These are phyloP conservation scores for Arthromyces matolae DNA, from an alignment of 768 basidiomycete species.

Conservation along the genomic window DNA sequence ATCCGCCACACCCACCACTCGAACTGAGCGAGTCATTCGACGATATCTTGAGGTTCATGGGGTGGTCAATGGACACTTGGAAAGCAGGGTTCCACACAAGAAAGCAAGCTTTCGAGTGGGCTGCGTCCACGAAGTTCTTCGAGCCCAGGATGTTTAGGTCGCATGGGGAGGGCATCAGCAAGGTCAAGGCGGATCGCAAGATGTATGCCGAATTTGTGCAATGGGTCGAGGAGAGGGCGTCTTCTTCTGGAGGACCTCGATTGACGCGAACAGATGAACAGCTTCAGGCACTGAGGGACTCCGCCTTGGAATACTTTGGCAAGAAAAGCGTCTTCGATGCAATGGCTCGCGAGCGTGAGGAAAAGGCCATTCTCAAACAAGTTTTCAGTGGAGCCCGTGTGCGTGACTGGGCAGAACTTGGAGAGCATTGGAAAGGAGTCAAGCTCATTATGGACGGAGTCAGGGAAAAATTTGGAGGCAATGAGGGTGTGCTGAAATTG, in stretches of 20 bases:
- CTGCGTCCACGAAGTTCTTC: constrained; percentile 50
- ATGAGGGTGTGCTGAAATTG: constrained; percentile 38
- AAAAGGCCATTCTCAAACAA: constrained; percentile 34
- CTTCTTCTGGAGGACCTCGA: constrained; percentile 8
- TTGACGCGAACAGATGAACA: constrained; percentile 9
- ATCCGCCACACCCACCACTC: constrained; percentile 43
- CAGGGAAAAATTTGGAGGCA: constrained; percentile 44
- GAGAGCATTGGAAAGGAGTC: constrained; percentile 40
- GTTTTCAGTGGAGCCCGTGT: constrained; percentile 50
- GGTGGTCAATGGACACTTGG: constrained; percentile 52
- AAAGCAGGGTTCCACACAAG: constrained; percentile 51
- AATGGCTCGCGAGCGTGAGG: constrained; percentile 24
- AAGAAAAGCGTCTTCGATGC: constrained; percentile 47
- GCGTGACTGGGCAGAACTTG: constrained; percentile 51
- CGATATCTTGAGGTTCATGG: constrained; percentile 53
- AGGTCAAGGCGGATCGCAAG: constrained; percentile 43
- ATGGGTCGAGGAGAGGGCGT: constrained; percentile 36
- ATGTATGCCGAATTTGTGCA: constrained; percentile 61
- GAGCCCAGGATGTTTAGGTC: constrained; percentile 35
- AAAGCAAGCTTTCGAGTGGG: constrained; percentile 58
- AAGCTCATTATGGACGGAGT: constrained; percentile 48
- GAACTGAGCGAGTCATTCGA: constrained; percentile 43
- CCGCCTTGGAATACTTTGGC: constrained; percentile 49
- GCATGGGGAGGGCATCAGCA: constrained; percentile 36
- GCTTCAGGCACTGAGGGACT: constrained; percentile 28